Percentiles rank a stretch among this genome's conserved stretches.
These are phyloP conservation scores for Heracleum sosnowskyi DNA, from an alignment of 129 eudicot genomes.

Conservation along the genomic window DNA sequence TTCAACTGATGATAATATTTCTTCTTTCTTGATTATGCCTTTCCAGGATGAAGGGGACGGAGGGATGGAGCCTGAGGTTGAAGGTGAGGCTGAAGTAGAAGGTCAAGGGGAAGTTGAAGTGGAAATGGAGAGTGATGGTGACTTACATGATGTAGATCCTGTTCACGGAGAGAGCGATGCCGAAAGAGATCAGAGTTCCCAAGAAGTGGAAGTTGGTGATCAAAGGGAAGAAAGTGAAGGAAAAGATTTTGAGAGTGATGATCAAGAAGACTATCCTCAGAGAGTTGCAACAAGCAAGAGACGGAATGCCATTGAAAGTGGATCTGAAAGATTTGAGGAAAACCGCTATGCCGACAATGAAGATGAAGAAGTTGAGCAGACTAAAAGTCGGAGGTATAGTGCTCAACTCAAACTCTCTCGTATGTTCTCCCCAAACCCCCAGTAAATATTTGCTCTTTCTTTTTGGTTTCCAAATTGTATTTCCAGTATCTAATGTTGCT, in stretches of 20 bases:
- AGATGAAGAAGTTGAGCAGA: slow-evolving; percentile 84
- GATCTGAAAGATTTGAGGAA: slow-evolving; percentile 81
- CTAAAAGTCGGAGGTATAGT: slow-evolving; percentile 64
- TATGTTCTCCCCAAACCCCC: not conserved
- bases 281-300: slow-evolving; percentile 83
- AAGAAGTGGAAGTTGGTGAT: slow-evolving; percentile 65
- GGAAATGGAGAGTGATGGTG: slow-evolving; percentile 84
- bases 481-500: not conserved
- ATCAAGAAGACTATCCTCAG: slow-evolving; percentile 66
- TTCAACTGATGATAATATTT: not conserved
- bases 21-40: slow-evolving; percentile 8
- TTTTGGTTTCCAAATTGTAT: not conserved
- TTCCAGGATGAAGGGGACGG: slow-evolving; percentile 79
- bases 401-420: slow-evolving; percentile 7
- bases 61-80: slow-evolving; percentile 55
- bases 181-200: slow-evolving; percentile 85
- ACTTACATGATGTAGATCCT: slow-evolving; percentile 57
- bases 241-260: slow-evolving; percentile 69
- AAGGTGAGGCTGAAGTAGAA: slow-evolving; percentile 62
- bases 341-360: slow-evolving; percentile 67
- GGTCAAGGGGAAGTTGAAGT: slow-evolving; percentile 91
- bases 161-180: slow-evolving; percentile 81
- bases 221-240: slow-evolving; percentile 82
- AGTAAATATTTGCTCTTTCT: not conserved
- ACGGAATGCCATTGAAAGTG: slow-evolving; percentile 69